These are phyloP conservation scores for Daldinia loculata DNA, from an alignment of 495 filamentous ascomycete genomes.

Conservation along the genomic window DNA sequence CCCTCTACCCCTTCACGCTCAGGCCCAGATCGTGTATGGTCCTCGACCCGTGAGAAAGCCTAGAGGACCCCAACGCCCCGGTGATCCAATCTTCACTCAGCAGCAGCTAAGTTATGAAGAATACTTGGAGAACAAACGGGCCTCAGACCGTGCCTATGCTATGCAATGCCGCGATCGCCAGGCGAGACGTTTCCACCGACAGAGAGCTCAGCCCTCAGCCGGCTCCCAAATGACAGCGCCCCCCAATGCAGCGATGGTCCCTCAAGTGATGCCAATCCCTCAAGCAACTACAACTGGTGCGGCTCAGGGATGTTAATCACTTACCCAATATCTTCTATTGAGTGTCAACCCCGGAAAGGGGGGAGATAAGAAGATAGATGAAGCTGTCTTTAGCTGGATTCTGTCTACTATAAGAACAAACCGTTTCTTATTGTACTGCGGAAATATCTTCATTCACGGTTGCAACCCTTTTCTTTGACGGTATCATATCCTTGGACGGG, in stretches of 20 bases:
- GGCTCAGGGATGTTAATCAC: not conserved
- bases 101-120: constrained; percentile 54
- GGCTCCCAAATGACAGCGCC: not conserved
- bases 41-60: constrained; percentile 44
- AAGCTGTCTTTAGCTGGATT: not conserved
- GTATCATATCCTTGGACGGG: not conserved
- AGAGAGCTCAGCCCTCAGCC: constrained; percentile 15
- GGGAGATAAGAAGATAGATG: not conserved
- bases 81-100: constrained; percentile 17
- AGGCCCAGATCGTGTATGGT: constrained; percentile 38
- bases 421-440: not conserved
- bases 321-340: not conserved
- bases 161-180: constrained; percentile 54
- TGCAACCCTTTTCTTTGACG: not conserved
- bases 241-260: not conserved
- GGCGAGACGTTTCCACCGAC: constrained; percentile 49
- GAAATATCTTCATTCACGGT: not conserved
- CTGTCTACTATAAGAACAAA: not conserved
- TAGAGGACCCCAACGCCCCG: constrained; percentile 23
- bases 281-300: not conserved
- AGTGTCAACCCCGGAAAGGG: not conserved
- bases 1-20: constrained; percentile 8
- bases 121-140: constrained; percentile 54
- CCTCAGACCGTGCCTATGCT: constrained; percentile 52
- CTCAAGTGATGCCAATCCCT: not conserved